phyloP scores from a whole-genome alignment of 495 filamentous ascomycete species.

The Aspergillus mulundensis region DNA sequence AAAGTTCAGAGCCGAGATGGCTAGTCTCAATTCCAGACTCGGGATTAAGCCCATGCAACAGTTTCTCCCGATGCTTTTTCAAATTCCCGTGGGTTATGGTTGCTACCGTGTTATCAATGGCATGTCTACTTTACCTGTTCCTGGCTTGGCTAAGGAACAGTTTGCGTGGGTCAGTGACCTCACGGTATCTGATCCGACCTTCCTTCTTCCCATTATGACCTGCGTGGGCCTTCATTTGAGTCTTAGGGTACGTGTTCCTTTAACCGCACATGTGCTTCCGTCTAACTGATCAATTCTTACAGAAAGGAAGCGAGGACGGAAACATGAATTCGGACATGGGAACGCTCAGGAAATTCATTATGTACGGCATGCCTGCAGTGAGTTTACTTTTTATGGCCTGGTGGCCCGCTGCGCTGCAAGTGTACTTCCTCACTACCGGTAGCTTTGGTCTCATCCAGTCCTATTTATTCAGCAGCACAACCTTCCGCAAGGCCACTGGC shows the following conservation, averaged over 20 bases:
- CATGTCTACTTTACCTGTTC: slow-evolving; percentile 77
- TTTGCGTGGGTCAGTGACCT: slow-evolving; percentile 76
- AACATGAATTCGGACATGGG: too few species aligned
- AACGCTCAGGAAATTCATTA: slow-evolving; percentile 42
- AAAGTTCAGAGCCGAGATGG: slow-evolving; percentile 42
- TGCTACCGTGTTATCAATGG: slow-evolving; percentile 70
- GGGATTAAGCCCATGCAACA: slow-evolving; percentile 51
- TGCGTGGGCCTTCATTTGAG: slow-evolving; percentile 47
- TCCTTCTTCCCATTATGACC: slow-evolving; percentile 60
- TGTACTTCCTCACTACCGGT: slow-evolving; percentile 63
- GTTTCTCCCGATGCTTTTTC: slow-evolving; percentile 53
- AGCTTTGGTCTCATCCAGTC: slow-evolving; percentile 55
- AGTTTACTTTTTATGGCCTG: slow-evolving; percentile 58
- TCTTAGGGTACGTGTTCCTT: slow-evolving; percentile 48
- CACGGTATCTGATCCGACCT: slow-evolving; percentile 71
- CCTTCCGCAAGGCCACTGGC: slow-evolving; percentile 25
- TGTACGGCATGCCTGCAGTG: slow-evolving; percentile 56
- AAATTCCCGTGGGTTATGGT: slow-evolving; percentile 71
- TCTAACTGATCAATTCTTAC: slow-evolving; percentile 17
- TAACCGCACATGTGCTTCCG: too few species aligned
- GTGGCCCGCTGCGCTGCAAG: slow-evolving; percentile 65
- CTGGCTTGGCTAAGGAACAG: slow-evolving; percentile 65
- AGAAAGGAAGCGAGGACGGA: slow-evolving; percentile 59
- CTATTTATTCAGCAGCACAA: slow-evolving; percentile 37
- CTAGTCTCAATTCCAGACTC: slow-evolving; percentile 42